Percentiles rank a stretch among this genome's conserved stretches.
These are phyloP conservation scores for Solanum rostratum DNA, from an alignment of 257 asterid species.

Conservation along the genomic window DNA sequence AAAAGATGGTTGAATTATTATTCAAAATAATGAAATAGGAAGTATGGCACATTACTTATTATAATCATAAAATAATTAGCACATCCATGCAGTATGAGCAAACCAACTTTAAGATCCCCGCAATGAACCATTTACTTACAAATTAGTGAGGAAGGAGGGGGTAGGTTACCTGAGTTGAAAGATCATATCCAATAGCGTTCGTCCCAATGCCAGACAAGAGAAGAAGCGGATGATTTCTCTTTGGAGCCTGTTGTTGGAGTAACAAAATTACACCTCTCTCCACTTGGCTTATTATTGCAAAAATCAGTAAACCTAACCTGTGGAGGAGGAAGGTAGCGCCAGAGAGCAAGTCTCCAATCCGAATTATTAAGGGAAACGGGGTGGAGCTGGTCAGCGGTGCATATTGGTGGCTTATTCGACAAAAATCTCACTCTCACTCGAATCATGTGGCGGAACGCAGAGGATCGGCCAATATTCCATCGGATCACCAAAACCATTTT, in stretches of 20 bases:
- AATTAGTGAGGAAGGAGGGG: not conserved
- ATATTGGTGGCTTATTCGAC: conserved; percentile 58
- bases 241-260: conserved; percentile 41
- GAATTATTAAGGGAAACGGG: conserved; percentile 57
- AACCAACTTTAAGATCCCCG: not conserved
- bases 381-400: conserved; percentile 97
- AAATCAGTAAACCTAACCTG: not conserved
- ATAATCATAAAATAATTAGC: not conserved
- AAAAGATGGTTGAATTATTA: not conserved
- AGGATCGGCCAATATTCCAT: conserved; percentile 34
- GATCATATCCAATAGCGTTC: conserved; percentile 96
- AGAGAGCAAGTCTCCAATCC: conserved; percentile 78
- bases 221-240: conserved; percentile 79
- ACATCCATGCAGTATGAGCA: not conserved
- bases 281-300: not conserved
- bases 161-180: conserved; percentile 59
- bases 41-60: not conserved
- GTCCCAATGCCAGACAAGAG: conserved; percentile 93
- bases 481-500: conserved; percentile 10
- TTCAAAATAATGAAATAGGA: not conserved
- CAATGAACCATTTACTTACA: not conserved
- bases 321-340: conserved; percentile 87
- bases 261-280: not conserved
- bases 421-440: conserved; percentile 6
- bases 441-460: conserved; percentile 32